Percentiles rank a stretch among this genome's conserved stretches.
Conservation (phyloP, 805 yeast species). For the Ogataea chonburiensis region DNA sequence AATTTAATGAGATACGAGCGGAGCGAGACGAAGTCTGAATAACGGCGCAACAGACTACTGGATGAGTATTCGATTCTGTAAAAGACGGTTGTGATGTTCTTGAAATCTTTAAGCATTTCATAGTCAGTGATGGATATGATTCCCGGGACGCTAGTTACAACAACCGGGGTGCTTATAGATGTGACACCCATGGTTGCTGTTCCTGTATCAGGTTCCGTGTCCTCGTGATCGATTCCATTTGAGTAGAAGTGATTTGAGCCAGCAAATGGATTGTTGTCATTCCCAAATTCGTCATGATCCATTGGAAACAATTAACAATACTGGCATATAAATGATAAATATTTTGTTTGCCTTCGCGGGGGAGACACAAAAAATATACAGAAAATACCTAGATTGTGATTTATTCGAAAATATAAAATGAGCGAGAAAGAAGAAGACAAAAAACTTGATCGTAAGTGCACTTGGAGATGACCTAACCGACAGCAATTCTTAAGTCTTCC, state of each 20-base stretch:
- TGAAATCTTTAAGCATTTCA: conserved; percentile 27
- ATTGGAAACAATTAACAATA: conserved; percentile 18
- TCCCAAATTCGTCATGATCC: conserved; percentile 32
- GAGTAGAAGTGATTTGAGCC: conserved; percentile 34
- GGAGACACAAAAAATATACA: conserved; percentile 1
- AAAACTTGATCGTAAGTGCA: conserved; percentile 14
- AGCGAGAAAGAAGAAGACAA: no score
- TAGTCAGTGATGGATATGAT: conserved; percentile 13
- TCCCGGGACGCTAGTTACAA: background rate
- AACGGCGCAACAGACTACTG: conserved; percentile 60
- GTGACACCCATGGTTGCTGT: conserved; percentile 1
- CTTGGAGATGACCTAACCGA: background rate
- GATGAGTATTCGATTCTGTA: conserved; percentile 27
- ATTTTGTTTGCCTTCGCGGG: conserved; percentile 14
- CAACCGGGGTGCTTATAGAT: background rate
- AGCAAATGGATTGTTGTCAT: conserved; percentile 38
- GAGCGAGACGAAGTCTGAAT: conserved; percentile 87
- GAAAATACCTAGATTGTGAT: no score
- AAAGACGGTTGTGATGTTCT: conserved; percentile 32
- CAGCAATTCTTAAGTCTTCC: conserved; percentile 27
- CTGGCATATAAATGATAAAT: background rate
- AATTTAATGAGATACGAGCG: conserved; percentile 66
- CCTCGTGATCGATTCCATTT: conserved; percentile 24
- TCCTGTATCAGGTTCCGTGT: background rate
- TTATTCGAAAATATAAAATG: no score